Evolutionary conservation across 176 grass and related monocot genomes (phyloP).

Genomic region (Elymus sibiricus): DNA sequence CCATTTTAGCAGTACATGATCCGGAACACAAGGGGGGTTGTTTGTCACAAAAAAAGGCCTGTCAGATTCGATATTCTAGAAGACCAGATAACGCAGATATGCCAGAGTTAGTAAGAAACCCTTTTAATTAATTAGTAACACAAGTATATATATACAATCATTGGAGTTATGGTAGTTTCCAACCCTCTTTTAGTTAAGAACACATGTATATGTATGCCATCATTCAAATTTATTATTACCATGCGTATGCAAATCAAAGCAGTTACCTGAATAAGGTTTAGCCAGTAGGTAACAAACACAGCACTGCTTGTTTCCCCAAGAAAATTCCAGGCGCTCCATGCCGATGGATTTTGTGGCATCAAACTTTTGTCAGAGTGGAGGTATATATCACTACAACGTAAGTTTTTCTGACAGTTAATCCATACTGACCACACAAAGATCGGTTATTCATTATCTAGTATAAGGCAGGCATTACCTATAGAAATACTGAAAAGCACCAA

Average conservation of each 20-base stretch:
- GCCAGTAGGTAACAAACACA: conserved; percentile 76
- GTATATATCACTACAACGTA: conserved; percentile 58
- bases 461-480: conserved; percentile 37
- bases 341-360: conserved; percentile 67
- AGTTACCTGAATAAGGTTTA: conserved; percentile 75
- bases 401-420: no score
- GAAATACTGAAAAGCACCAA: conserved; percentile 70
- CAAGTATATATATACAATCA: no score
- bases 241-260: no score
- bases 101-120: no score
- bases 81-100: neutral
- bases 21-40: conserved; percentile 56
- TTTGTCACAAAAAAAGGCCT: conserved; percentile 62
- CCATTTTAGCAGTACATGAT: conserved; percentile 63
- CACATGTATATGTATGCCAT: no score
- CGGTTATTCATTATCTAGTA: no score
- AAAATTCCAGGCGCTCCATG: conserved; percentile 89
- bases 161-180: no score
- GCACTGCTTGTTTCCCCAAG: conserved; percentile 46
- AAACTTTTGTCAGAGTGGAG: conserved; percentile 62
- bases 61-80: conserved; percentile 60
- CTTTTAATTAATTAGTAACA: no score
- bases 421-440: neutral
- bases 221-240: no score
- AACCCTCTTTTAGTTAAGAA: no score